phyloP scores from a whole-genome alignment of 2,329 filamentous ascomycete genomes.

The Fusarium citri region DNA sequence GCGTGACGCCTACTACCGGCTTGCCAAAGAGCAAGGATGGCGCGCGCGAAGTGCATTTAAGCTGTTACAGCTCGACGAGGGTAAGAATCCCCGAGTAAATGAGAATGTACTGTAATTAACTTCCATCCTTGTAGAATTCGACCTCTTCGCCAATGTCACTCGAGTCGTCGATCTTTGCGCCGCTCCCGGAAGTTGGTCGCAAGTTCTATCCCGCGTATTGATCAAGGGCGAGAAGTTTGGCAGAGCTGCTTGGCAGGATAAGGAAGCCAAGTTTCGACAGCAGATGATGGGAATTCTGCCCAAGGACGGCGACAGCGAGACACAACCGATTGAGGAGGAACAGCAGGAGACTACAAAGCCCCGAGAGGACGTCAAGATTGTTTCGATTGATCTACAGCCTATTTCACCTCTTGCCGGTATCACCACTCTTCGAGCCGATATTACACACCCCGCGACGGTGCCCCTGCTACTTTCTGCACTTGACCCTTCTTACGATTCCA shows the following conservation, averaged over 20 bases:
- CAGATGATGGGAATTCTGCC: slow-evolving; percentile 67
- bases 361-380: slow-evolving; percentile 85
- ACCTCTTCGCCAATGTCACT: slow-evolving; percentile 89
- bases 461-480: slow-evolving; percentile 87
- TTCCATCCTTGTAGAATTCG: slow-evolving; percentile 74
- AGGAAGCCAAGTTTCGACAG: slow-evolving; percentile 74
- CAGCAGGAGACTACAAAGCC: slow-evolving; percentile 54
- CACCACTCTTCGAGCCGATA: slow-evolving; percentile 91
- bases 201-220: slow-evolving; percentile 91
- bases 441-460: slow-evolving; percentile 95
- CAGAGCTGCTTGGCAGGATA: slow-evolving; percentile 86
- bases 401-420: slow-evolving; percentile 96
- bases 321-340: slow-evolving; percentile 25
- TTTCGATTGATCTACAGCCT: slow-evolving; percentile 94
- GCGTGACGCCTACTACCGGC: slow-evolving; percentile 95
- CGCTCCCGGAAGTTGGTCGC: slow-evolving; percentile 96
- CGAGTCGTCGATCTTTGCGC: slow-evolving; percentile 96
- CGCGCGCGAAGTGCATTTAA: slow-evolving; percentile 97
- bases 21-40: slow-evolving; percentile 99
- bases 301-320: slow-evolving; percentile 41
- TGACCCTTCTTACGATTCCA: slow-evolving; percentile 74
- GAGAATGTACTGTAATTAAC: slow-evolving; percentile 16
- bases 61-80: slow-evolving; percentile 91
- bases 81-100: slow-evolving; percentile 49
- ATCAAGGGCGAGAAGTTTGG: slow-evolving; percentile 95